Base-by-base conservation (phyloP, 257 asterid species). In the Ballota nigra region DNA sequence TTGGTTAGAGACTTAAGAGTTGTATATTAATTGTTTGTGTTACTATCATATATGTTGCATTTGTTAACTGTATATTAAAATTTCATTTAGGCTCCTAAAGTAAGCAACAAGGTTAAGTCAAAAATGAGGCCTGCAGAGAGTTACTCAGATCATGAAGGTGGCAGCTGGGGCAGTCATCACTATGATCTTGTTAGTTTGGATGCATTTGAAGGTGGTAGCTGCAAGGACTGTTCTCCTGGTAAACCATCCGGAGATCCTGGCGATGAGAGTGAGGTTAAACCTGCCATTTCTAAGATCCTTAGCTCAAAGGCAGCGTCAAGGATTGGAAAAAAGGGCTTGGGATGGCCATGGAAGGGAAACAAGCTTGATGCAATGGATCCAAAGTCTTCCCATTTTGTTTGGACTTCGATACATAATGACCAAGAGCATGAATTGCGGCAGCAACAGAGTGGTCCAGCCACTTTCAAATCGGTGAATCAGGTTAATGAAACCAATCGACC, bases 321-420 rank as follows among this genome's bases (percentile, higher is more conserved):
- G 97, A 88, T 88, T 57, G 74, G 81, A 36, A 88, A 84, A 81
- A 88, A 75, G 78, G 81, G 84, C 61, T 76, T 85, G 81, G 72
- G 77, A 13, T 94, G 96, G 98, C 97, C 92, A 1, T 94, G 94
- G 96, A 94, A 84, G 76, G 97, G 89, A 73, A 82, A 84, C 56
- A 96, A 87, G 74, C 81, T 60, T 45, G n/a, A n/a, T n/a, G n/a
- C n/a, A n/a, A n/a, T n/a, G n/a, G n/a, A n/a, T n/a, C n/a, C n/a
- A n/a, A n/a, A n/a, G n/a, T n/a, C n/a, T n/a, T n/a, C n/a, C n/a
- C n/a, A n/a, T n/a, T n/a, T n/a, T n/a, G 85, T 56, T 41, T 92
- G 99, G 92, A 93, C 99, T 0, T 89, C 93, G 96, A 70, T 80
- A 56, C 83, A 81, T 7, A 83, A 78, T 74, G 96, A 89, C 72